A percentile compares a stretch with the other conserved stretches of the same genome.
phyloP scores from a whole-genome alignment of 352 stramenopile species.

The Phytophthora pseudosyringae region DNA sequence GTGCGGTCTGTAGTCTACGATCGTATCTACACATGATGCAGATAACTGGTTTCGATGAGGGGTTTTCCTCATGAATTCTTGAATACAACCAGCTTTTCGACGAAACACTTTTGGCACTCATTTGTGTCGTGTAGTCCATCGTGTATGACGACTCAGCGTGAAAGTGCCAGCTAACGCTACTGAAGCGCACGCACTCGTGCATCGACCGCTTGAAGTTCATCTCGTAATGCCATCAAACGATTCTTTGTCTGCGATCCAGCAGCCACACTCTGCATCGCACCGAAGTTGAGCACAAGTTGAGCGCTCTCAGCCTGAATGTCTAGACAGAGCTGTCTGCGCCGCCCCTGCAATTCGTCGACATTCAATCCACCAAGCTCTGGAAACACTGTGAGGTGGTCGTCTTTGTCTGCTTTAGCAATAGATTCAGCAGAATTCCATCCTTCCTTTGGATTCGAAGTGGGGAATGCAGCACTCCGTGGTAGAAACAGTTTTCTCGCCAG shows the following conservation, averaged over 20 bases:
- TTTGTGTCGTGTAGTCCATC: too few species aligned
- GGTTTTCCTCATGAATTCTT: too few species aligned
- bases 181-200: constrained; percentile 6
- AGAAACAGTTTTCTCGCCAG: constrained; percentile 36
- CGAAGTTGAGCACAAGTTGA: constrained; percentile 48
- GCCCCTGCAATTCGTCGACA: constrained; percentile 36
- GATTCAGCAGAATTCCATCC: background rate
- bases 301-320: constrained; percentile 63
- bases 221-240: constrained; percentile 25
- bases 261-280: constrained; percentile 6
- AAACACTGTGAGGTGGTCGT: constrained; percentile 8
- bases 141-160: too few species aligned
- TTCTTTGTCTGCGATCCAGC: constrained; percentile 16
- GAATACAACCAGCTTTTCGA: too few species aligned
- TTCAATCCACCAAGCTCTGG: constrained; percentile 18
- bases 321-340: constrained; percentile 52
- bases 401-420: background rate
- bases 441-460: background rate
- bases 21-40: too few species aligned
- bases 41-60: too few species aligned
- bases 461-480: background rate
- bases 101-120: too few species aligned
- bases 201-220: constrained; percentile 37
- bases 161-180: too few species aligned
- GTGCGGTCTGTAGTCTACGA: background rate